These are phyloP conservation scores for Tylopilus felleus DNA, from an alignment of 768 basidiomycete species.

Conservation along the genomic window DNA sequence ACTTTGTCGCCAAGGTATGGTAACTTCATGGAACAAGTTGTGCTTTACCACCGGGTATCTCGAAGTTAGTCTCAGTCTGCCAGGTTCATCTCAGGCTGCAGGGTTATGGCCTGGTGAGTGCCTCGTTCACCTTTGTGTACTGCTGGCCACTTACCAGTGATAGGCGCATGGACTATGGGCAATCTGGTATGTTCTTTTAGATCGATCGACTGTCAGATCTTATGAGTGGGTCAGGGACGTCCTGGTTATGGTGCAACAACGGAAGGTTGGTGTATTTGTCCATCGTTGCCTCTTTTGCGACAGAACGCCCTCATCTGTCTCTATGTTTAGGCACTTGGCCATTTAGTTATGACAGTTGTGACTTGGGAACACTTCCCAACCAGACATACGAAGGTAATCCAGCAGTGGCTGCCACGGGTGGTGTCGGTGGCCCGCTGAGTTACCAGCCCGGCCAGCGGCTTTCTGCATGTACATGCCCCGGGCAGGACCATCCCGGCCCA, in stretches of 20 bases:
- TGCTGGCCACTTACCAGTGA: conserved; percentile 1
- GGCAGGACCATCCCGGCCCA: conserved; percentile 88
- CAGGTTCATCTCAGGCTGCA: conserved; percentile 54
- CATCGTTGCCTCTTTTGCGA: not conserved
- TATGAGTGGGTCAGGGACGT: conserved; percentile 52
- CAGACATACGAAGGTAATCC: conserved; percentile 70
- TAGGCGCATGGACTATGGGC: conserved; percentile 74
- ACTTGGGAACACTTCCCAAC: conserved; percentile 81
- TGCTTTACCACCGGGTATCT: conserved; percentile 94
- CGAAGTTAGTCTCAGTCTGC: conserved; percentile 76
- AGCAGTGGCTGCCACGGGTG: conserved; percentile 51
- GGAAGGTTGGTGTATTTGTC: conserved; percentile 48
- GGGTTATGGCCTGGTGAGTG: conserved; percentile 84
- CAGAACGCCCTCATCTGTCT: not conserved
- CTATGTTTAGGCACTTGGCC: conserved; percentile 55
- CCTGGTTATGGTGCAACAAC: conserved; percentile 90
- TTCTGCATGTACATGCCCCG: conserved; percentile 85
- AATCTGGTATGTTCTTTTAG: conserved; percentile 41
- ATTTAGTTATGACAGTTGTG: conserved; percentile 81
- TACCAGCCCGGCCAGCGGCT: conserved; percentile 83
- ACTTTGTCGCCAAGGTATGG: conserved; percentile 45
- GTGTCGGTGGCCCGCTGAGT: conserved; percentile 57
- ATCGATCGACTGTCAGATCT: conserved; percentile 3
- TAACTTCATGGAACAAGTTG: conserved; percentile 90
- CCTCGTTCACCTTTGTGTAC: conserved; percentile 19